phyloP scores from a whole-genome alignment of 208 protist species.

The Wallacemonas sp. region DNA sequence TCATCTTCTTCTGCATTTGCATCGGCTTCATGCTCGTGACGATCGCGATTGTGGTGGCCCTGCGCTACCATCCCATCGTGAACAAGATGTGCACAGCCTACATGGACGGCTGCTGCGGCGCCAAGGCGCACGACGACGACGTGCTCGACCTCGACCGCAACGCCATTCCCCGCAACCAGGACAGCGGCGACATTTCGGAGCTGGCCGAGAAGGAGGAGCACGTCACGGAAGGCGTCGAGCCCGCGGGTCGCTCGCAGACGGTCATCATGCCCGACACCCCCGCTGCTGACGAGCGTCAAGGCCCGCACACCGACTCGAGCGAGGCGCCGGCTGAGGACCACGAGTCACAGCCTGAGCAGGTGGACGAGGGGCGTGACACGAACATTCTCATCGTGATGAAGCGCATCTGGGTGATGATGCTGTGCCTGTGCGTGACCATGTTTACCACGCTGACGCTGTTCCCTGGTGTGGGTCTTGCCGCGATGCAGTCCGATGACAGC shows the following conservation, averaged over 20 bases:
- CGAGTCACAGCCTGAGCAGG: neutral
- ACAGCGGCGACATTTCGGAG: neutral
- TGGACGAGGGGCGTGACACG: slow-evolving; percentile 17
- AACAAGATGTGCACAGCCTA: slow-evolving; percentile 26
- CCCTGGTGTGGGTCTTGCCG: slow-evolving; percentile 38
- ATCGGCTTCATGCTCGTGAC: slow-evolving; percentile 40
- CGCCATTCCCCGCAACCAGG: neutral
- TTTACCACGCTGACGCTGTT: slow-evolving; percentile 39
- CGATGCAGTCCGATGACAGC: slow-evolving; percentile 21
- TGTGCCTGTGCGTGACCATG: slow-evolving; percentile 32
- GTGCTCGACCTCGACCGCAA: neutral
- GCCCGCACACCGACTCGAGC: neutral
- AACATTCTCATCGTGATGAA: slow-evolving; percentile 28
- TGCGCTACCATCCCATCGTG: slow-evolving; percentile 34
- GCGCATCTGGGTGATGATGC: slow-evolving; percentile 45
- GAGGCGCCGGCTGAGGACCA: neutral
- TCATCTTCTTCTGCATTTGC: slow-evolving; percentile 45
- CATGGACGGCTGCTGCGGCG: slow-evolving; percentile 15
- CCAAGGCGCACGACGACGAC: slow-evolving; percentile 18
- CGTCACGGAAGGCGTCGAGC: slow-evolving; percentile 3
- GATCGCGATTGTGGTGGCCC: slow-evolving; percentile 24
- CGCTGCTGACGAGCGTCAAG: slow-evolving; percentile 7
- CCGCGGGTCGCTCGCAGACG: neutral
- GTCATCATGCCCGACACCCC: too few species aligned
- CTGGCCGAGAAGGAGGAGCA: slow-evolving; percentile 12